Evolutionary conservation across 257 asterid species (phyloP).

Genomic region (Nicotiana undulata): DNA sequence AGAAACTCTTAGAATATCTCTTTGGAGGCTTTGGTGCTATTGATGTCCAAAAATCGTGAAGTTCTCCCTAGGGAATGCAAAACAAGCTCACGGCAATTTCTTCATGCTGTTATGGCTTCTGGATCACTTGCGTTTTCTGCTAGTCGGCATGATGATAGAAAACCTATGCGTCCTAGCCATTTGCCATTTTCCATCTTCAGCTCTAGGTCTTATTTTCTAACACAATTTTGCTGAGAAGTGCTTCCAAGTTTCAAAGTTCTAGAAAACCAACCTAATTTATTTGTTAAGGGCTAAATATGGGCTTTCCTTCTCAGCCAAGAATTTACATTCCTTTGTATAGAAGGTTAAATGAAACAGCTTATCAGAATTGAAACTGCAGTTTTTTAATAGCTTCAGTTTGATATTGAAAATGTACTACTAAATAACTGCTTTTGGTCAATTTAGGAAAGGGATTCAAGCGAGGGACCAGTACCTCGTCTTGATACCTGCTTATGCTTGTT

Average conservation of each 20-base stretch:
- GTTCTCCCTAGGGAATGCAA: slow-evolving; percentile 61
- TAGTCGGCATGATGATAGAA: slow-evolving; percentile 25
- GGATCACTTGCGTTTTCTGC: slow-evolving; percentile 48
- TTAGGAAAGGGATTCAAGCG: slow-evolving; percentile 90
- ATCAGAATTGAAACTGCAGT: background rate
- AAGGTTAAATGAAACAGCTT: background rate
- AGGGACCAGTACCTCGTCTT: slow-evolving; percentile 88
- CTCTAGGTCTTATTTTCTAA: background rate
- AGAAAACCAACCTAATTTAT: background rate
- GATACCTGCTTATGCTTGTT: slow-evolving; percentile 89
- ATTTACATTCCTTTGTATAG: background rate
- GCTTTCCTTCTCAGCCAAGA: background rate
- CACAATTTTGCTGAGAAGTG: background rate
- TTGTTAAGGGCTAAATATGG: background rate
- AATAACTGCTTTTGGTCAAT: slow-evolving; percentile 8
- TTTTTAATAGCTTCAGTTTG: slow-evolving; percentile 1
- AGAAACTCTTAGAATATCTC: slow-evolving; percentile 67
- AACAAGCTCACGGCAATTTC: slow-evolving; percentile 53
- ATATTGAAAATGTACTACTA: slow-evolving; percentile 4
- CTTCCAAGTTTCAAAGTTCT: background rate
- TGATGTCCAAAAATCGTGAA: slow-evolving; percentile 51
- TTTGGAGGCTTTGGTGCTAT: slow-evolving; percentile 66
- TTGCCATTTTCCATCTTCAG: background rate
- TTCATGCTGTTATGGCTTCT: slow-evolving; percentile 57
- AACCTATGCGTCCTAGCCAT: background rate